phyloP scores from a whole-genome alignment of 768 basidiomycete genomes.

The Tulasnella sp. region DNA sequence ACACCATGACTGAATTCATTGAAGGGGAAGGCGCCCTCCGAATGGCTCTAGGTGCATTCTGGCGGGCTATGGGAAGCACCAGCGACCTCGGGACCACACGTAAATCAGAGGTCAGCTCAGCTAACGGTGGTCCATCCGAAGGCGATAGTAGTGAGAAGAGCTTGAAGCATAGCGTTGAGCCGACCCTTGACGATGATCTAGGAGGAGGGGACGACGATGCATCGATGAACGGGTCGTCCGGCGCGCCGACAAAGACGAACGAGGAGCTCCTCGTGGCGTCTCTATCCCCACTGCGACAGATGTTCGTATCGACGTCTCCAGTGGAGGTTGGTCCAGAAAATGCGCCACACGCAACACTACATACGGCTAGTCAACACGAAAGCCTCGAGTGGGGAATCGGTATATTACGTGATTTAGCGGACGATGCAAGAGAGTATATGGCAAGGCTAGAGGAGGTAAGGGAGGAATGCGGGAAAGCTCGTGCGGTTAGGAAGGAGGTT shows the following conservation, averaged over 20 bases:
- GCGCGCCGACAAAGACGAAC: neutral
- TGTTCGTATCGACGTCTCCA: conserved; percentile 15
- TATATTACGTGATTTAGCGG: conserved; percentile 66
- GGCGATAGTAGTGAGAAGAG: neutral
- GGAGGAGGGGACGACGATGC: neutral
- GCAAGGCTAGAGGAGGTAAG: conserved; percentile 77
- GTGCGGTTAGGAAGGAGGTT: conserved; percentile 57
- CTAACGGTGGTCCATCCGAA: no score
- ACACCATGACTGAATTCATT: conserved; percentile 72
- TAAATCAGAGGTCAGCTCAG: neutral
- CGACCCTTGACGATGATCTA: conserved; percentile 9
- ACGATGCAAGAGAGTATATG: conserved; percentile 78
- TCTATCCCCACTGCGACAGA: conserved; percentile 10
- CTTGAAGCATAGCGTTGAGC: no score
- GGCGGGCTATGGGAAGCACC: conserved; percentile 11
- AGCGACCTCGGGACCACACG: neutral
- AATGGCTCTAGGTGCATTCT: conserved; percentile 49
- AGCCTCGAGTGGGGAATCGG: conserved; percentile 66
- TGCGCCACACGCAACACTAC: conserved; percentile 8
- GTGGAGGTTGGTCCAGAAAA: neutral
- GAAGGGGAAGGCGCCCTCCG: conserved; percentile 69
- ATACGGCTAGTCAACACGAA: conserved; percentile 53
- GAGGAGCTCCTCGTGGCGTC: conserved; percentile 10
- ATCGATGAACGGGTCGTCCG: neutral
- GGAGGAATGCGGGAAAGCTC: conserved; percentile 65